These are phyloP conservation scores for Pleurotus salmoneostramineus DNA, from an alignment of 768 basidiomycete genomes.

Conservation along the genomic window DNA sequence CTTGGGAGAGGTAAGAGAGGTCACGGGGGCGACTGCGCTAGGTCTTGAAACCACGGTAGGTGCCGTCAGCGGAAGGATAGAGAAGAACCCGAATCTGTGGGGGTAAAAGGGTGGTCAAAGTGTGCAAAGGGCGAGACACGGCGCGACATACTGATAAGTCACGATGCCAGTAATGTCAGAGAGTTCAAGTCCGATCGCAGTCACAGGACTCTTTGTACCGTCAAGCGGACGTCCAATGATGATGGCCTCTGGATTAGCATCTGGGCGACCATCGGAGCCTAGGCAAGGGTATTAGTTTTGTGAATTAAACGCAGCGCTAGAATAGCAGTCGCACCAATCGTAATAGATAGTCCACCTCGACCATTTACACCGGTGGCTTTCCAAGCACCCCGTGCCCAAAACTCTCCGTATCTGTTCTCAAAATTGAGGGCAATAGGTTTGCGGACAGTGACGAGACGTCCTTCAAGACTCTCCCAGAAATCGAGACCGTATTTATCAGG, in stretches of 20 bases:
- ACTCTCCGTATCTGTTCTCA: slow-evolving; percentile 48
- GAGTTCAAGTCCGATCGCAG: slow-evolving; percentile 41
- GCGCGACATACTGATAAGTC: slow-evolving; percentile 40
- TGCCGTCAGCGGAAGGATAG: slow-evolving; percentile 53
- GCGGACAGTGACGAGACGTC: slow-evolving; percentile 50
- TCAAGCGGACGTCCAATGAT: slow-evolving; percentile 54
- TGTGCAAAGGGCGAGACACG: background rate
- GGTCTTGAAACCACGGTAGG: slow-evolving; percentile 40
- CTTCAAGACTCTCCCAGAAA: slow-evolving; percentile 63
- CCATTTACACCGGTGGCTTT: slow-evolving; percentile 48
- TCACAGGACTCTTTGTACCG: slow-evolving; percentile 43
- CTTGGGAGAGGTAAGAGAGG: slow-evolving; percentile 29
- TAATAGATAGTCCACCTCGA: slow-evolving; percentile 53
- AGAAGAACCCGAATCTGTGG: slow-evolving; percentile 46
- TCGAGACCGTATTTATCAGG: slow-evolving; percentile 54
- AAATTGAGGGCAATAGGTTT: slow-evolving; percentile 45
- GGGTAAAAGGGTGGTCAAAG: background rate
- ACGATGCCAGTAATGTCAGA: slow-evolving; percentile 54
- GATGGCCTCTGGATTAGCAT: slow-evolving; percentile 55
- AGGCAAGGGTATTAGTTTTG: slow-evolving; percentile 1
- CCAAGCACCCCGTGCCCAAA: slow-evolving; percentile 61
- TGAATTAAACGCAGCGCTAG: background rate
- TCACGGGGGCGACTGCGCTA: slow-evolving; percentile 27
- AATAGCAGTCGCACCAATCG: slow-evolving; percentile 29
- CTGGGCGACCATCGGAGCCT: slow-evolving; percentile 49